Evolutionary conservation across 805 yeast species (phyloP).

Genomic region (Yarrowia sp.): DNA sequence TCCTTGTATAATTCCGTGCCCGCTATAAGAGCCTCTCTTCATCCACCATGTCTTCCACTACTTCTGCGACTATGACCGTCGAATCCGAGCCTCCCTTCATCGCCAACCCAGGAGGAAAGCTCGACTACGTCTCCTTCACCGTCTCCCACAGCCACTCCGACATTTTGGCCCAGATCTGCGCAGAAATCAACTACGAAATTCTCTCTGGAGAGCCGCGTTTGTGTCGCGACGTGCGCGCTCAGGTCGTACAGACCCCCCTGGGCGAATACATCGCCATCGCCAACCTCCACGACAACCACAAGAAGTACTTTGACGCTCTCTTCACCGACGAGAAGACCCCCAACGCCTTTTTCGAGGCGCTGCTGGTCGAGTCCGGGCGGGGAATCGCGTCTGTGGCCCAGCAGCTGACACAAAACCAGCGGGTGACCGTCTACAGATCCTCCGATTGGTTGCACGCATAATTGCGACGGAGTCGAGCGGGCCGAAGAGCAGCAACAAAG

Average conservation of each 20-base stretch:
- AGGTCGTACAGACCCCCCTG: background rate
- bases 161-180: background rate
- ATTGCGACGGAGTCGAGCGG: conserved; percentile 13
- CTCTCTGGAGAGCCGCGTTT: background rate
- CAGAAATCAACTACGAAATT: conserved; percentile 1
- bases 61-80: background rate
- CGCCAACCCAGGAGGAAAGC: background rate
- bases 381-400: background rate
- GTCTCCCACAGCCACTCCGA: background rate
- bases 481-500: too few species aligned
- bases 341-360: background rate
- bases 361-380: background rate
- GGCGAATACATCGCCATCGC: background rate
- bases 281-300: background rate
- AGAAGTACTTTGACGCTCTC: background rate
- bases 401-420: background rate
- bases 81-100: background rate
- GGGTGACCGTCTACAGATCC: background rate
- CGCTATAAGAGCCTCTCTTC: too few species aligned
- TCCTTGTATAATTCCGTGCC: too few species aligned
- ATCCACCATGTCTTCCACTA: background rate
- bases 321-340: background rate
- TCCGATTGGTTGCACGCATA: background rate
- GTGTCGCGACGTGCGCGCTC: conserved; percentile 7
- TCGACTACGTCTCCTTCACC: background rate